phyloP scores from a whole-genome alignment of 2,329 filamentous ascomycete genomes.

The Trichoderma hamatum region DNA sequence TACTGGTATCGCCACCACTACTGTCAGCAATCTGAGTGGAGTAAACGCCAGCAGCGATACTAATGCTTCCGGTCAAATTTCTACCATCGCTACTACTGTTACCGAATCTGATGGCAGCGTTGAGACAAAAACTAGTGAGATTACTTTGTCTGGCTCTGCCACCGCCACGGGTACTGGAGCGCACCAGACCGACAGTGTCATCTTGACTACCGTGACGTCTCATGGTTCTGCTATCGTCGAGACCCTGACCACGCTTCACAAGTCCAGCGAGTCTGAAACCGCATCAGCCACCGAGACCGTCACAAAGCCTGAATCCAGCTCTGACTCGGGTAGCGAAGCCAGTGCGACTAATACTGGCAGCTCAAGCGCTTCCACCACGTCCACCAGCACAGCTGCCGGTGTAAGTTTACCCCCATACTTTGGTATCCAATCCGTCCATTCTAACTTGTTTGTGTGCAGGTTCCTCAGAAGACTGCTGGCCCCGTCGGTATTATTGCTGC shows the following conservation, averaged over 20 bases:
- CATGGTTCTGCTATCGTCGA: constrained; percentile 32
- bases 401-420: constrained; percentile 34
- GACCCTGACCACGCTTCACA: constrained; percentile 36
- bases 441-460: constrained; percentile 30
- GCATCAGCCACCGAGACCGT: constrained; percentile 30
- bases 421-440: neutral
- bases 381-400: constrained; percentile 33
- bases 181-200: constrained; percentile 28
- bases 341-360: constrained; percentile 24
- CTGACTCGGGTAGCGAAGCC: constrained; percentile 27
- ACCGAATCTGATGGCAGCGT: constrained; percentile 32
- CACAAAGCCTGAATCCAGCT: constrained; percentile 11
- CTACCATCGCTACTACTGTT: constrained; percentile 33
- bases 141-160: constrained; percentile 35
- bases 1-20: constrained; percentile 44
- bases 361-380: constrained; percentile 24
- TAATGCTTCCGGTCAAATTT: constrained; percentile 21
- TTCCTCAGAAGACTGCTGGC: constrained; percentile 48
- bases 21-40: constrained; percentile 34
- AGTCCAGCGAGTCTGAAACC: constrained; percentile 32
- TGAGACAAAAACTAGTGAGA: constrained; percentile 34
- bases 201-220: constrained; percentile 34
- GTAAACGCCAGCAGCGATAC: constrained; percentile 24
- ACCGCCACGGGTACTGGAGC: constrained; percentile 20
- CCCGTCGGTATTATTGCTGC: constrained; percentile 52